Evolutionary conservation across 106 monocot species (phyloP).

Genomic region (Allium cepa): DNA sequence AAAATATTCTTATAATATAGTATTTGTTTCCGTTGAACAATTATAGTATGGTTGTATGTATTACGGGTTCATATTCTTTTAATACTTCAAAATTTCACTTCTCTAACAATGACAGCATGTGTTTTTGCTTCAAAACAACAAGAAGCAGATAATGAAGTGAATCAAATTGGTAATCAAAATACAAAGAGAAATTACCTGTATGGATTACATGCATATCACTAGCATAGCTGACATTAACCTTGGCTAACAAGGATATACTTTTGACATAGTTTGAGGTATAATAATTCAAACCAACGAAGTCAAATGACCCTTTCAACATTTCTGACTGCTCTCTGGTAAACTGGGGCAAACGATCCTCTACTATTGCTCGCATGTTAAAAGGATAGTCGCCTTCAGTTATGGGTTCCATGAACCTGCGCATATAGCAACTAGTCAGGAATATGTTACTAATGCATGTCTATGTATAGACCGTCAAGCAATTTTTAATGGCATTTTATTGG

Average conservation of each 20-base stretch:
- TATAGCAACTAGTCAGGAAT: too few relatives aligned
- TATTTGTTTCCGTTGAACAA: too few relatives aligned
- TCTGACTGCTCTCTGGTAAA: not conserved
- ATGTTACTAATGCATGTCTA: too few relatives aligned
- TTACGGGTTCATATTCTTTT: too few relatives aligned
- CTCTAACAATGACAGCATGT: too few relatives aligned
- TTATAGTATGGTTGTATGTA: too few relatives aligned
- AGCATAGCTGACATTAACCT: not conserved
- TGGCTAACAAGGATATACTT: constrained; percentile 1
- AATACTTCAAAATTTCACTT: too few relatives aligned
- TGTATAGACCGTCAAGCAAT: too few relatives aligned
- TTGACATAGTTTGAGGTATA: constrained; percentile 3
- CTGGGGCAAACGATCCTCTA: not conserved
- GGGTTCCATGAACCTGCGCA: constrained; percentile 8
- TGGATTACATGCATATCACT: not conserved
- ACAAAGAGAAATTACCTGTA: not conserved
- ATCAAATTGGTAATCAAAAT: too few relatives aligned
- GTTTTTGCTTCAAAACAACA: too few relatives aligned
- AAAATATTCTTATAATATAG: too few relatives aligned
- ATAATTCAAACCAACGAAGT: constrained; percentile 11
- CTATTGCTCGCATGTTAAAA: not conserved
- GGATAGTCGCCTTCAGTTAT: constrained; percentile 7
- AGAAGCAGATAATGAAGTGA: too few relatives aligned
- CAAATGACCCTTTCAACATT: not conserved
- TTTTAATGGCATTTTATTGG: not conserved